phyloP scores from a whole-genome alignment of 1,139 yeast species.

The Kazachstania sp. region DNA sequence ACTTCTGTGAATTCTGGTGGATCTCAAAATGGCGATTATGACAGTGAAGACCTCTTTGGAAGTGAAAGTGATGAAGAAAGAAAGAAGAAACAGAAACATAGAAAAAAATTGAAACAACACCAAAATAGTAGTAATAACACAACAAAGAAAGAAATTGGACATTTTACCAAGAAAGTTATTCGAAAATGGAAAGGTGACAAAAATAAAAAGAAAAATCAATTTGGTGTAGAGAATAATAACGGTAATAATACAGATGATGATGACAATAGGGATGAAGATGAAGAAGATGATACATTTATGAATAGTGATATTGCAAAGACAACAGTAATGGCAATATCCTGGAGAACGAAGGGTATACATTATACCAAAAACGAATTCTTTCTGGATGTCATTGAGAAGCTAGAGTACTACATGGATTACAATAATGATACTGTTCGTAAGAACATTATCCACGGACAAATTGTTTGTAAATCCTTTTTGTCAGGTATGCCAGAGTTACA shows the following conservation, averaged over 20 bases:
- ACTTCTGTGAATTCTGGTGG: too few relatives aligned
- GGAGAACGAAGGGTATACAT: conserved; percentile 77
- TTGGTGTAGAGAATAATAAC: conserved; percentile 10
- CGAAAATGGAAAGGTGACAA: conserved; percentile 7
- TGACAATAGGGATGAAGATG: conserved; percentile 10
- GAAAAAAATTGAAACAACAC: conserved; percentile 3
- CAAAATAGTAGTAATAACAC: neutral
- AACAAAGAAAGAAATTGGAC: conserved; percentile 4
- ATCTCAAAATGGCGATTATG: conserved; percentile 13
- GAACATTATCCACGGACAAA: conserved; percentile 56
- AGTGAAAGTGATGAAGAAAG: conserved; percentile 9
- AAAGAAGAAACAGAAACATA: conserved; percentile 6
- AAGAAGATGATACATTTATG: conserved; percentile 31
- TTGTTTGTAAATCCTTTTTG: conserved; percentile 57
- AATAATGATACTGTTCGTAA: conserved; percentile 46
- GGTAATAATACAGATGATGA: conserved; percentile 13
- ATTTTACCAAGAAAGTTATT: conserved; percentile 8
- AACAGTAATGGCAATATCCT: conserved; percentile 61
- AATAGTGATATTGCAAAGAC: conserved; percentile 65
- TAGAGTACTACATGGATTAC: conserved; percentile 57
- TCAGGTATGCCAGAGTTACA: conserved; percentile 73
- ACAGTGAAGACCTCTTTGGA: conserved; percentile 10
- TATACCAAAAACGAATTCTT: conserved; percentile 74
- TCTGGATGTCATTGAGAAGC: conserved; percentile 59
- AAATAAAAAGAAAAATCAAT: conserved; percentile 2